Percentiles rank a stretch among this genome's conserved stretches.
Conservation (phyloP, 768 basidiomycete genomes). For the Leccinum subtestaceum region DNA sequence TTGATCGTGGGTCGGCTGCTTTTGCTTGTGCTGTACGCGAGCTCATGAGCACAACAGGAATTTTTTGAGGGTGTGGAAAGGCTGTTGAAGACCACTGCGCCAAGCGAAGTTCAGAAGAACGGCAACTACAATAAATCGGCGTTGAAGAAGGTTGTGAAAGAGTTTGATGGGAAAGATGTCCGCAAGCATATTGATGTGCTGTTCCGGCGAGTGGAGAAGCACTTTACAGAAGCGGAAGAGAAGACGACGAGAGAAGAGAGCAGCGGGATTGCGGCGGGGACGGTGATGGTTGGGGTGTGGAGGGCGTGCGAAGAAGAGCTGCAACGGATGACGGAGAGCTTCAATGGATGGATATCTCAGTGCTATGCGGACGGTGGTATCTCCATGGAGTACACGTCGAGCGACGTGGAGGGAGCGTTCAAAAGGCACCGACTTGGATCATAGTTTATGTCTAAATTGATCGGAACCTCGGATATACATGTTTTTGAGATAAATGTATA, state of each 20-base stretch:
- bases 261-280: conserved; percentile 55
- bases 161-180: conserved; percentile 84
- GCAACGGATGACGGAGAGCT: conserved; percentile 66
- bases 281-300: conserved; percentile 83
- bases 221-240: conserved; percentile 83
- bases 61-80: conserved; percentile 92
- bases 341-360: conserved; percentile 63
- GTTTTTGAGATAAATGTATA: conserved; percentile 7
- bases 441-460: conserved; percentile 17
- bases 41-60: conserved; percentile 52
- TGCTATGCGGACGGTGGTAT: conserved; percentile 78
- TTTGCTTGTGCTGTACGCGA: not conserved
- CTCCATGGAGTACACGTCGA: conserved; percentile 66
- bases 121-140: conserved; percentile 70
- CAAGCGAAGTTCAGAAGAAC: conserved; percentile 74
- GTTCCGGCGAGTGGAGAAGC: conserved; percentile 92
- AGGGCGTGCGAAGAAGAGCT: conserved; percentile 87
- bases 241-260: conserved; percentile 53
- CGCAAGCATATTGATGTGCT: conserved; percentile 84
- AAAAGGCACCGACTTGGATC: conserved; percentile 51
- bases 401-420: conserved; percentile 79
- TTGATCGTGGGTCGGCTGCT: conserved; percentile 63
- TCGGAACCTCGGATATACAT: conserved; percentile 7
- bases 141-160: conserved; percentile 83
- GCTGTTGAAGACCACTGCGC: conserved; percentile 75